These are phyloP conservation scores for Lipomyces sp. DNA, from an alignment of 805 yeast species.

Conservation along the genomic window DNA sequence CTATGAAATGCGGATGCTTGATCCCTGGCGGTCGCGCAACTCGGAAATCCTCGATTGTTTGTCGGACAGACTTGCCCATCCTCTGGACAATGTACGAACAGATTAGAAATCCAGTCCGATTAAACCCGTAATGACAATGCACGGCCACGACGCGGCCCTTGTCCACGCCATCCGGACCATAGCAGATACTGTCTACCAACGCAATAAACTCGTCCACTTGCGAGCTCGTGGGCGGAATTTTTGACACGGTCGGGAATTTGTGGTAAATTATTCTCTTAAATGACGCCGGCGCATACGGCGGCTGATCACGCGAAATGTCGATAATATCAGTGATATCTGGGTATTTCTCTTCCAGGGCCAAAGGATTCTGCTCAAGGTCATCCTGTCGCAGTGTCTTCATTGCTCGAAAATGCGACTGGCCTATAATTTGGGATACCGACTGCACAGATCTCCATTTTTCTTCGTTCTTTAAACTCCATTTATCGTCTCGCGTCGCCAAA, in stretches of 20 bases:
- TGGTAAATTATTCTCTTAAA: conserved; percentile 61
- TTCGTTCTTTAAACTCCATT: conserved; percentile 81
- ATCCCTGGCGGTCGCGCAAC: conserved; percentile 70
- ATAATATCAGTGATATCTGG: conserved; percentile 62
- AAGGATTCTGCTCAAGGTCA: conserved; percentile 66
- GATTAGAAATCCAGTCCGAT: conserved; percentile 74
- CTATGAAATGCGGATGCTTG: conserved; percentile 76
- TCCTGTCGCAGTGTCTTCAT: conserved; percentile 76
- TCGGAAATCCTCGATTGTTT: conserved; percentile 65
- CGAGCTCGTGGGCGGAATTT: conserved; percentile 68
- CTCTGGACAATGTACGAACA: conserved; percentile 70
- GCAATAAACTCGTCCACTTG: conserved; percentile 63
- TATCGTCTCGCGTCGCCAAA: conserved; percentile 57
- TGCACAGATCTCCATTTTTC: conserved; percentile 67
- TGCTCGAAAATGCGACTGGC: conserved; percentile 59
- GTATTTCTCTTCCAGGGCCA: conserved; percentile 54
- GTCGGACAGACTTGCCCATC: conserved; percentile 62
- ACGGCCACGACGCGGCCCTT: conserved; percentile 55
- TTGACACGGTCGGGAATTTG: conserved; percentile 78
- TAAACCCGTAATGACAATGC: conserved; percentile 84
- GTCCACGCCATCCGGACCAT: conserved; percentile 20
- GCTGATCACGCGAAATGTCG: conserved; percentile 67
- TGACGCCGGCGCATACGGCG: conserved; percentile 68
- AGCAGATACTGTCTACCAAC: conserved; percentile 55
- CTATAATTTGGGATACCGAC: conserved; percentile 53